phyloP scores from a whole-genome alignment of 176 grass and related monocot genomes.

The Cenchrus americanus region DNA sequence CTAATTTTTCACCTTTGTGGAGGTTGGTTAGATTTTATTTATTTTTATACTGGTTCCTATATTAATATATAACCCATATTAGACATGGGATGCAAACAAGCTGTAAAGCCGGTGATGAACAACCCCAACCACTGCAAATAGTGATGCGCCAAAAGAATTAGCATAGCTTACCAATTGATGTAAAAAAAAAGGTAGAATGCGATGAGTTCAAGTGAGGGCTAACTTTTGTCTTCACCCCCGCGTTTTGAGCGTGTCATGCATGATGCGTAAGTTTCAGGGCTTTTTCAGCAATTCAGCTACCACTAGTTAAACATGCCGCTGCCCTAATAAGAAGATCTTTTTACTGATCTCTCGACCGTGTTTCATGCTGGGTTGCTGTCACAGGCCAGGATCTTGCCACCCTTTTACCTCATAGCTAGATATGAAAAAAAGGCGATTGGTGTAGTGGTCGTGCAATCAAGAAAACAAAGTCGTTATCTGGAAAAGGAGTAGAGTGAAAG shows the following conservation, averaged over 20 bases:
- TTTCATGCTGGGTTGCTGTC: background rate
- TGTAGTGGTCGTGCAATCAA: background rate
- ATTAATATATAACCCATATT: too few relatives aligned
- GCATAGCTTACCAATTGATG: background rate
- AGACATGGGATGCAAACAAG: too few relatives aligned
- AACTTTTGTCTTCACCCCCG: constrained; percentile 11
- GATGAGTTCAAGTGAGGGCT: background rate
- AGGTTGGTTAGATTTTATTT: too few relatives aligned
- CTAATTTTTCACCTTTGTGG: too few relatives aligned
- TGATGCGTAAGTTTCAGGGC: background rate
- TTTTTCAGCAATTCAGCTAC: background rate
- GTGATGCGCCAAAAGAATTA: background rate
- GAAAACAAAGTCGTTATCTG: constrained; percentile 12
- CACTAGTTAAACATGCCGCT: background rate
- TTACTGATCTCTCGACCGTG: background rate
- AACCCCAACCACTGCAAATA: constrained; percentile 11
- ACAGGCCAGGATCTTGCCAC: background rate
- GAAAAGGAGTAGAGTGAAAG: background rate
- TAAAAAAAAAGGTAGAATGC: background rate
- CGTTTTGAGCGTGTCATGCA: background rate
- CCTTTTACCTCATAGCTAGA: background rate
- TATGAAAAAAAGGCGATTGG: background rate
- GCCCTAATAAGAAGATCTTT: background rate
- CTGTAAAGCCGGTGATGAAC: background rate
- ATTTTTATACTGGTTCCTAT: too few relatives aligned